Base-by-base conservation (phyloP, 352 stramenopile species). In the Globisporangium irregulare region DNA sequence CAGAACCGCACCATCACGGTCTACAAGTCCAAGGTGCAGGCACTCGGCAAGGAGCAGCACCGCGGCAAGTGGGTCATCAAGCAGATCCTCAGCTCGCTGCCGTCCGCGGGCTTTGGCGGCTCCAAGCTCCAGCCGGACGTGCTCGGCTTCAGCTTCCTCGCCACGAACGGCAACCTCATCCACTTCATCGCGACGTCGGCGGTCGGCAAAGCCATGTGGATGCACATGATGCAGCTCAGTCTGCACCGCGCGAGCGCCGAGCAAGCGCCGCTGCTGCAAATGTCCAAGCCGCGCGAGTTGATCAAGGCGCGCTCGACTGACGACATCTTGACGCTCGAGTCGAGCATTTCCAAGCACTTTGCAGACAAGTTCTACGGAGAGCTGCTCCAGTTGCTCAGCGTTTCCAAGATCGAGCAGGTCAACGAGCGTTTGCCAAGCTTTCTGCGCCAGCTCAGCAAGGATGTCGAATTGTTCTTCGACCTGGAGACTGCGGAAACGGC, bases 21-120 rank as follows among this genome's bases (percentile, higher is more conserved):
- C 38, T 96, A 94, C 81, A 94, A 94, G 77, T 88, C 79, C 72
- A 95, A 95, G 74, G 89, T 88, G 32, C 88, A 96, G 41, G 88
- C 88, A 18, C 72, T 96, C 36, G 86, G 83, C 50, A 92, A 93
- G 67, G 84, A 92, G 53, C 86, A 90, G 59, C 75, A 89, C 55
- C 86, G 86, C 43, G 86, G 88, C 55, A 82, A 84, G 25, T 96
- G 88, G 88, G 79, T 90, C 34, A 86, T 96, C 66, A 87, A 91
- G 66, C 79, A 93, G 65, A 86, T 96, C 55, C 69, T 91, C 41
- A 92, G 73, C 51, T 93, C 86, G 58, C 70, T 94, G 14, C 86
- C 88, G 22, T 92, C 84, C 10, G 84, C 86, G 46, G 87, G 86
- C 66, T 91, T 94, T 74, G 85, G 86, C 41, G 86, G 85, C 57